Conservation (phyloP, 2,329 filamentous ascomycete genomes). For the Aureobasidium zeae region DNA sequence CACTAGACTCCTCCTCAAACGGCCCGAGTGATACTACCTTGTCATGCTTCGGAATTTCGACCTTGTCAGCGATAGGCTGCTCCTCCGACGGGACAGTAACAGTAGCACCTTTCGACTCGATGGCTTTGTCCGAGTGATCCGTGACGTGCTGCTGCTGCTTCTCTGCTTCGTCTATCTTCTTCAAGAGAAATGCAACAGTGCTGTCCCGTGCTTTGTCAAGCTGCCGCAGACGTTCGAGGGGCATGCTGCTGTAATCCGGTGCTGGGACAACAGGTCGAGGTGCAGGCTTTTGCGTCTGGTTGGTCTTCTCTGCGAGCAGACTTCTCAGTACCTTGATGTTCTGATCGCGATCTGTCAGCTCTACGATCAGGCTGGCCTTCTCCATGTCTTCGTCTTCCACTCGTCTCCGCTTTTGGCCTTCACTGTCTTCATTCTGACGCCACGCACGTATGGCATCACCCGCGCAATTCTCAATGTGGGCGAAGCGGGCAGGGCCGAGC, state of each 20-base stretch:
- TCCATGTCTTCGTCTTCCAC: conserved; percentile 29
- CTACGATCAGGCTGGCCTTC: conserved; percentile 28
- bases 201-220: conserved; percentile 45
- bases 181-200: conserved; percentile 44
- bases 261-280: conserved; percentile 20
- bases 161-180: conserved; percentile 45
- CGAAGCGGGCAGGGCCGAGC: conserved; percentile 45
- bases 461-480: conserved; percentile 43
- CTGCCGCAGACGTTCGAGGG: conserved; percentile 32
- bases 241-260: conserved; percentile 36
- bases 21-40: background rate
- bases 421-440: conserved; percentile 29
- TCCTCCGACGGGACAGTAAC: too few species aligned
- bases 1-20: conserved; percentile 8
- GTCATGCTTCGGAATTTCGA: background rate
- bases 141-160: too few species aligned
- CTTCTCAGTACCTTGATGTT: conserved; percentile 40
- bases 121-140: too few species aligned
- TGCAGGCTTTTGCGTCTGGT: conserved; percentile 10
- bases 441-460: conserved; percentile 40
- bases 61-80: too few species aligned
- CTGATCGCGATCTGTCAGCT: conserved; percentile 38
- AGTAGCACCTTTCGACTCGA: too few species aligned
- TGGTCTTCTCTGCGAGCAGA: conserved; percentile 39
- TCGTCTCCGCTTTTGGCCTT: conserved; percentile 27